These are phyloP conservation scores for Cladophialophora chaetospira DNA, from an alignment of 2,329 filamentous ascomycete genomes.

Conservation along the genomic window DNA sequence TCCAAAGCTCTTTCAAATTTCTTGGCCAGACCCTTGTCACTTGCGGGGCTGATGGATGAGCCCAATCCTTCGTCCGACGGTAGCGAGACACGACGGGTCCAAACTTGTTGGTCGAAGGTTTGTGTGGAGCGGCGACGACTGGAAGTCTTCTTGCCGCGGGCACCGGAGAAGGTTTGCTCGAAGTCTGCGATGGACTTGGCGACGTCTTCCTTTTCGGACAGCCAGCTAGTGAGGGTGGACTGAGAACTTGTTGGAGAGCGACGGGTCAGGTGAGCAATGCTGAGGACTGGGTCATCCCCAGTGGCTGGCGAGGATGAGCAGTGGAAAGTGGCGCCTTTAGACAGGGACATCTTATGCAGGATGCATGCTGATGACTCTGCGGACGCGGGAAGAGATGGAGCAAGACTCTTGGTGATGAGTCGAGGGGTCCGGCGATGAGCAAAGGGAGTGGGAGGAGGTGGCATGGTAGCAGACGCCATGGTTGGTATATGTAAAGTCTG, in stretches of 20 bases:
- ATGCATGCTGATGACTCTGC: slow-evolving; percentile 33
- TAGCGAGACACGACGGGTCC: slow-evolving; percentile 55
- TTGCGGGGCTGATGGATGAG: slow-evolving; percentile 68
- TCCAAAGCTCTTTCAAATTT: slow-evolving; percentile 43
- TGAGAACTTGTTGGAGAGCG: slow-evolving; percentile 64
- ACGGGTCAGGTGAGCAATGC: slow-evolving; percentile 55
- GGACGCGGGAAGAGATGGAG: slow-evolving; percentile 30
- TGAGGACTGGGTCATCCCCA: slow-evolving; percentile 46
- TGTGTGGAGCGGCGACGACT: slow-evolving; percentile 30
- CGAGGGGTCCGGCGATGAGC: slow-evolving; percentile 34
- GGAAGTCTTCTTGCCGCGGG: slow-evolving; percentile 41
- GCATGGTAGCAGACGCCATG: slow-evolving; percentile 30
- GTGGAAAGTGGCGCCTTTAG: slow-evolving; percentile 69
- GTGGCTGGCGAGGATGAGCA: slow-evolving; percentile 46
- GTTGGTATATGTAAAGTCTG: slow-evolving; percentile 27
- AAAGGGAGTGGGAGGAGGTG: slow-evolving; percentile 32
- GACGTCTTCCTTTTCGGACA: slow-evolving; percentile 70
- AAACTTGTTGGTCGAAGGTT: slow-evolving; percentile 31
- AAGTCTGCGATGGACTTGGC: slow-evolving; percentile 70
- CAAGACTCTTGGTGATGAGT: slow-evolving; percentile 29
- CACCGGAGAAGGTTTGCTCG: slow-evolving; percentile 61
- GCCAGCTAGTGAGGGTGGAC: slow-evolving; percentile 35
- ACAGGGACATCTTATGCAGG: slow-evolving; percentile 57
- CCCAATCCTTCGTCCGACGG: slow-evolving; percentile 85
- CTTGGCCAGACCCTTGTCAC: slow-evolving; percentile 47